Conservation (phyloP, 2,329 filamentous ascomycete genomes). For the Drechslera avenae region DNA sequence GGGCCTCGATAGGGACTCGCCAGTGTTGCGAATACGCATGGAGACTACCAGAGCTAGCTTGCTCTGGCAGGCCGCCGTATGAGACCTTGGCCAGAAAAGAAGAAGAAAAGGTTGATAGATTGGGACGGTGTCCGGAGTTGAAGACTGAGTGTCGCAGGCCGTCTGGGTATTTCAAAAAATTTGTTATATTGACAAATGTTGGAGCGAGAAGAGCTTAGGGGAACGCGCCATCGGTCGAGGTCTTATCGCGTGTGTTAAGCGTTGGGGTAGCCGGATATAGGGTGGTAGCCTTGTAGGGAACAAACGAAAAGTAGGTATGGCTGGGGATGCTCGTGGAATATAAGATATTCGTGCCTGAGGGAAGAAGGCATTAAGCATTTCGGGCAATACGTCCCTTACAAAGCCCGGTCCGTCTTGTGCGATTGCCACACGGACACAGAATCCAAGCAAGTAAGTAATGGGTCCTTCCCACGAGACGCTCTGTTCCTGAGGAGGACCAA, state of each 20-base stretch:
- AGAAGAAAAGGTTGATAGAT: conserved; percentile 47
- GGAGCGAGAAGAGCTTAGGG: conserved; percentile 43
- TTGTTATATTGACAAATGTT: conserved; percentile 52
- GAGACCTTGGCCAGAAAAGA: conserved; percentile 52
- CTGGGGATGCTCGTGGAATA: conserved; percentile 48
- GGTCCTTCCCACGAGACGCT: conserved; percentile 49
- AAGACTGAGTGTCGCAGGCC: conserved; percentile 49
- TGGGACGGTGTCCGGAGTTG: conserved; percentile 41
- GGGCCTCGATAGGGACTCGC: conserved; percentile 55
- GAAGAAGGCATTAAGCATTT: conserved; percentile 48
- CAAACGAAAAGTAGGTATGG: conserved; percentile 32
- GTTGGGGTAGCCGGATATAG: conserved; percentile 48
- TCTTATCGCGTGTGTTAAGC: conserved; percentile 48
- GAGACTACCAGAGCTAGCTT: conserved; percentile 57
- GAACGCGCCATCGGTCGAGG: conserved; percentile 45
- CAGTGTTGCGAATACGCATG: conserved; percentile 58
- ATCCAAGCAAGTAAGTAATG: conserved; percentile 48
- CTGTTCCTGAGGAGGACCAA: conserved; percentile 51
- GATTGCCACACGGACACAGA: conserved; percentile 51
- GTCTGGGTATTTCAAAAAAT: conserved; percentile 47
- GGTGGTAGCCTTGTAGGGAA: conserved; percentile 38
- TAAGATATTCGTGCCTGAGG: conserved; percentile 46
- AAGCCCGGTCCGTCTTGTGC: conserved; percentile 47
- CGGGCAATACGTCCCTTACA: conserved; percentile 44
- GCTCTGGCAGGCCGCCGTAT: conserved; percentile 56